Percentiles rank a stretch among this genome's conserved stretches.
These are phyloP conservation scores for Ceratocystis eucalypticola DNA, from an alignment of 2,329 filamentous ascomycete genomes.

Conservation along the genomic window DNA sequence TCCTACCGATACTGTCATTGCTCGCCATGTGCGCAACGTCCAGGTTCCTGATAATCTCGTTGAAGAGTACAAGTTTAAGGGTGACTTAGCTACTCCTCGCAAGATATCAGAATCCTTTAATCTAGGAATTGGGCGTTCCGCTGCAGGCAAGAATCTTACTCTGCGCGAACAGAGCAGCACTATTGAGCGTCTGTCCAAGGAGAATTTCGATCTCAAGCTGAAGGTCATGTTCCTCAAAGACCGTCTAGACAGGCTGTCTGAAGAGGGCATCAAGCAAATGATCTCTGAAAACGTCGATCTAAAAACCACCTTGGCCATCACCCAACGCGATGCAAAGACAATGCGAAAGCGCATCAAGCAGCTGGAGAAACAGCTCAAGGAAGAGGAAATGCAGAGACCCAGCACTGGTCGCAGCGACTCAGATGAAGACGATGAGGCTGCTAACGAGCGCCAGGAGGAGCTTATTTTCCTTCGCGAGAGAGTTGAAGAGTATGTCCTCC, in stretches of 20 bases:
- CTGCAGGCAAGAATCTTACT: constrained; percentile 58
- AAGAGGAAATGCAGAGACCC: constrained; percentile 45
- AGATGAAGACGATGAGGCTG: constrained; percentile 47
- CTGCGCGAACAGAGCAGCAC: constrained; percentile 96
- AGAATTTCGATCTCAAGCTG: constrained; percentile 95
- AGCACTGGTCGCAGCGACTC: constrained; percentile 46
- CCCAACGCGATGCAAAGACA: constrained; percentile 81
- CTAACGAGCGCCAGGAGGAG: constrained; percentile 68
- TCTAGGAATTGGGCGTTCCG: constrained; percentile 31
- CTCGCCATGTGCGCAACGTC: constrained; percentile 77
- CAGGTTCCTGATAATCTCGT: constrained; percentile 82
- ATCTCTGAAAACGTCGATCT: constrained; percentile 95
- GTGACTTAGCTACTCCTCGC: constrained; percentile 47
- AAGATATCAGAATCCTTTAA: constrained; percentile 39
- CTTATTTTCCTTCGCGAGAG: constrained; percentile 72
- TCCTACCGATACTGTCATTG: constrained; percentile 77
- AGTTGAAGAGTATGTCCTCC: constrained; percentile 67
- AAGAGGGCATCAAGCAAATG: constrained; percentile 95
- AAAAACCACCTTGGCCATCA: constrained; percentile 74
- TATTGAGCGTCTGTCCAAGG: constrained; percentile 89
- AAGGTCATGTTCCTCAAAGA: constrained; percentile 96
- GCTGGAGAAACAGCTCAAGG: constrained; percentile 64
- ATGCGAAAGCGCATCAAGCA: constrained; percentile 72
- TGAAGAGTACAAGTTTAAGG: constrained; percentile 69
- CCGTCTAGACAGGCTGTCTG: constrained; percentile 79